Evolutionary conservation across 352 stramenopile genomes (phyloP), one percentile per base, ranked within the genome.

Genomic region (Globisporangium parvum): DNA sequence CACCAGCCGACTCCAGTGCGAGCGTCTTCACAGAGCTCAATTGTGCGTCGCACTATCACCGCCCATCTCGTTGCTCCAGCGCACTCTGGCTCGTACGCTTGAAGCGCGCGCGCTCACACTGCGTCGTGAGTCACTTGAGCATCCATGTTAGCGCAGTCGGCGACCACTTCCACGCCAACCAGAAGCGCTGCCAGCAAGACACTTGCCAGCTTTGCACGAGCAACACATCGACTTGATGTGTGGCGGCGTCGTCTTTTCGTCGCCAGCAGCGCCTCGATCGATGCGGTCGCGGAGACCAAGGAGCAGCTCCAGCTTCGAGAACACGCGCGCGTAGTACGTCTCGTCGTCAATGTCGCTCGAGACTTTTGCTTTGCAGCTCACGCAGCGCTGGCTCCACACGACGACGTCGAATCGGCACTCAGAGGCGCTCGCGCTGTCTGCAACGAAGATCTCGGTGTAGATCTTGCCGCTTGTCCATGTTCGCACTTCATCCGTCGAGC

Each of bases 321-420:
- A 35, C 14, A 69, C 56, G 12, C 65, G 61, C 39, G 66, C 65
- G 1, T 37, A 39, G 47, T 69, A 72, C 39, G 31, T 51, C 6
- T 44, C 46, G 11, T 55, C 44, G 21, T 69, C 61, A 1, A 72
- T 23, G 9, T 60, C 37, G 23, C 56, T 45, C n/a, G 47, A 51
- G 15, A 56, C 37, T 31, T 66, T 50, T 2, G n/a, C n/a, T 26
- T 55, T 41, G 50, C 65, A 69, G 11, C 37, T 31, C 37, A 51
- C 45, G 47, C 57, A 72, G 28, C 54, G 37, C 28, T 72, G 65
- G 37, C 47, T 66, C 65, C 65, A 72, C 45, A 69, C 53, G 23
- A 64, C 9, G 2, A 52, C 57, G 37, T 72, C 53, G 20, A 72
- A 72, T 20, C 60, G 26, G 20, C n/a, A 44, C 21, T 24, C 21